Evolutionary conservation across 805 yeast genomes (phyloP).

Genomic region (Pichia manshurica): DNA sequence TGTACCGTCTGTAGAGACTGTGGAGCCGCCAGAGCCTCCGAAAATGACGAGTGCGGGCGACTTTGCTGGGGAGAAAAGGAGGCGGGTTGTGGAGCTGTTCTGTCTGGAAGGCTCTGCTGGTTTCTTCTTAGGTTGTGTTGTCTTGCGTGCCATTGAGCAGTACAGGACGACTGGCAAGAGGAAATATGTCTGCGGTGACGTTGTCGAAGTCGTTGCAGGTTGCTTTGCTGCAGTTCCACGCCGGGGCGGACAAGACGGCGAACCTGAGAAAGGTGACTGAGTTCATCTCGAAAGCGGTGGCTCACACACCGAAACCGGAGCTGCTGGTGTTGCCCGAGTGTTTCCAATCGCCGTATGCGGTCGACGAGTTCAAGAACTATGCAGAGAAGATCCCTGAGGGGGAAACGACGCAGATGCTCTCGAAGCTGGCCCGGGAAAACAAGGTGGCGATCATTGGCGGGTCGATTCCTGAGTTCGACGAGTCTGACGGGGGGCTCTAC

Average conservation of each 20-base stretch:
- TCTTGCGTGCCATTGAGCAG: too few species aligned
- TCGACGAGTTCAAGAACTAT: constrained; percentile 76
- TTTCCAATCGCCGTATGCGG: constrained; percentile 93
- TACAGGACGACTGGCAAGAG: too few species aligned
- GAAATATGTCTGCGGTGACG: constrained; percentile 10
- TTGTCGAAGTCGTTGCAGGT: constrained; percentile 54
- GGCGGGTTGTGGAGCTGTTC: too few species aligned
- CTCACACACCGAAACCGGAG: constrained; percentile 50
- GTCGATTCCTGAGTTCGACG: constrained; percentile 76
- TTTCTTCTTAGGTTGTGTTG: too few species aligned
- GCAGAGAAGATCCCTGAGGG: constrained; percentile 84
- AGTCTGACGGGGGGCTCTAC: constrained; percentile 48
- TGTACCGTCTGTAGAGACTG: too few species aligned
- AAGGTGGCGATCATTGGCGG: constrained; percentile 78
- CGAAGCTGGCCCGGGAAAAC: constrained; percentile 60
- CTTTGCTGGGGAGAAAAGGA: too few species aligned
- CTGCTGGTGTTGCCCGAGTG: constrained; percentile 90
- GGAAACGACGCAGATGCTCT: constrained; percentile 54
- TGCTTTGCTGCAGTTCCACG: constrained; percentile 78
- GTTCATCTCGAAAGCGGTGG: constrained; percentile 58
- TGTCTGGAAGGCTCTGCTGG: too few species aligned
- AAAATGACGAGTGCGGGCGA: too few species aligned
- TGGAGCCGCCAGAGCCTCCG: background rate
- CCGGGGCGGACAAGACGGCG: constrained; percentile 74
- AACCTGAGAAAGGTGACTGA: constrained; percentile 66